phyloP scores from a whole-genome alignment of 2,329 filamentous ascomycete genomes.

The Colletotrichum agaves region DNA sequence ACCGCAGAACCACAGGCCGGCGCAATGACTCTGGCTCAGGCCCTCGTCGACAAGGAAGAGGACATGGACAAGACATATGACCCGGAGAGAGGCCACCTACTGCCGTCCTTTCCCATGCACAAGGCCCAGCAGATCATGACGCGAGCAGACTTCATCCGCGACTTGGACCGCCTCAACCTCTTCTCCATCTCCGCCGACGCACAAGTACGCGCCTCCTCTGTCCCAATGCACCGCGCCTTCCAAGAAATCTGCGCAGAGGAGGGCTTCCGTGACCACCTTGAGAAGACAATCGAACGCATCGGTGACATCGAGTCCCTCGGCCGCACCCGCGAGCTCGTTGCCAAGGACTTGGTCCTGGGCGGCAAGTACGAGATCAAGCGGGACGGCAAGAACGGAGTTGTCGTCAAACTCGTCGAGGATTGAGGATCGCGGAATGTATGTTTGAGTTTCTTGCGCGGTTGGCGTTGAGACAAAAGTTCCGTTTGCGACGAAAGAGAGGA shows the following conservation, averaged over 20 bases:
- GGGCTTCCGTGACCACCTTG: constrained; percentile 64
- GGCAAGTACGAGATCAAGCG: constrained; percentile 78
- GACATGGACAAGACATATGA: constrained; percentile 52
- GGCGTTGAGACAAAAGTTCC: background rate
- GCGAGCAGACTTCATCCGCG: constrained; percentile 90
- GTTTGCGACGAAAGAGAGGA: too few relatives aligned
- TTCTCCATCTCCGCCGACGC: constrained; percentile 92
- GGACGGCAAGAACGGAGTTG: constrained; percentile 51
- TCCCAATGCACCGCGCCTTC: constrained; percentile 96
- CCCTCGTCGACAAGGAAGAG: constrained; percentile 85
- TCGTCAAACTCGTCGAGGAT: constrained; percentile 56
- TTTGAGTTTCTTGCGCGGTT: background rate
- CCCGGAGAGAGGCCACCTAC: constrained; percentile 30
- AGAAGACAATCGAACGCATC: constrained; percentile 73
- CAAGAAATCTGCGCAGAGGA: constrained; percentile 78
- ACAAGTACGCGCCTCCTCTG: constrained; percentile 89
- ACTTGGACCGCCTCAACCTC: constrained; percentile 92
- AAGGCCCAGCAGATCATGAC: constrained; percentile 94
- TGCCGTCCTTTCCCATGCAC: constrained; percentile 68
- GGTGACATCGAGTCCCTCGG: constrained; percentile 93
- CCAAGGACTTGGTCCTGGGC: constrained; percentile 90
- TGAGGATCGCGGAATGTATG: constrained; percentile 44
- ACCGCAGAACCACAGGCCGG: constrained; percentile 67
- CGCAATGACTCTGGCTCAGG: constrained; percentile 91
- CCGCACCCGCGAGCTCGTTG: constrained; percentile 91